phyloP scores from a whole-genome alignment of 495 filamentous ascomycete genomes.

The Trichoderma orchidacearum region DNA sequence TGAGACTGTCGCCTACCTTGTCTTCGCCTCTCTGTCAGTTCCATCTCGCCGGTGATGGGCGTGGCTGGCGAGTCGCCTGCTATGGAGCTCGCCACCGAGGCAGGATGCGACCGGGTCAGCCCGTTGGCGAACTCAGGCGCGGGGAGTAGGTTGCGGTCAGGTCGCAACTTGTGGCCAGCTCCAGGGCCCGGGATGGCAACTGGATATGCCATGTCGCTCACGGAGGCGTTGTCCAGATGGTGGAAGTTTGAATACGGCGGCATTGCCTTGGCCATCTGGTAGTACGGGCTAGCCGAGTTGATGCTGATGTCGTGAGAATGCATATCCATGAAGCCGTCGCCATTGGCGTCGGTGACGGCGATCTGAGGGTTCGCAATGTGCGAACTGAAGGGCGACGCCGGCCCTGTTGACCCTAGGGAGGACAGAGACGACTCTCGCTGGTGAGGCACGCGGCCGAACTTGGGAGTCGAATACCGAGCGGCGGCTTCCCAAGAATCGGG shows the following conservation, averaged over 20 bases:
- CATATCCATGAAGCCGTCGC: conserved; percentile 24
- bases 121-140: conserved; percentile 21
- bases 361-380: conserved; percentile 39
- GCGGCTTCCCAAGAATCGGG: conserved; percentile 25
- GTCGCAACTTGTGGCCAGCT: conserved; percentile 16
- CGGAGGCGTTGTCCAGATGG: conserved; percentile 9
- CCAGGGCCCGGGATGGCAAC: conserved; percentile 7
- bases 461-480: conserved; percentile 23
- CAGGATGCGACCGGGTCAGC: conserved; percentile 21
- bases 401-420: conserved; percentile 39
- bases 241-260: conserved; percentile 18
- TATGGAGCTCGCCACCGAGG: conserved; percentile 35
- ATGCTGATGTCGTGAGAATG: conserved; percentile 16
- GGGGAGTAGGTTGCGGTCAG: conserved; percentile 21
- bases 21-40: conserved; percentile 31
- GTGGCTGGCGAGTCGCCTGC: conserved; percentile 42
- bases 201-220: conserved; percentile 10
- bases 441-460: conserved; percentile 27
- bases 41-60: conserved; percentile 26
- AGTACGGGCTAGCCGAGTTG: conserved; percentile 2
- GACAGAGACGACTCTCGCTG: conserved; percentile 41
- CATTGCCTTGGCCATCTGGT: conserved; percentile 22
- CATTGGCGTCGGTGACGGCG: conserved; percentile 27
- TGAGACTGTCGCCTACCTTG: conserved; percentile 10
- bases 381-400: conserved; percentile 37